A percentile compares a stretch with the other conserved stretches of the same genome.
phyloP scores from a whole-genome alignment of 1,284 basidiomycete genomes.

The Agroathelia rolfsii region DNA sequence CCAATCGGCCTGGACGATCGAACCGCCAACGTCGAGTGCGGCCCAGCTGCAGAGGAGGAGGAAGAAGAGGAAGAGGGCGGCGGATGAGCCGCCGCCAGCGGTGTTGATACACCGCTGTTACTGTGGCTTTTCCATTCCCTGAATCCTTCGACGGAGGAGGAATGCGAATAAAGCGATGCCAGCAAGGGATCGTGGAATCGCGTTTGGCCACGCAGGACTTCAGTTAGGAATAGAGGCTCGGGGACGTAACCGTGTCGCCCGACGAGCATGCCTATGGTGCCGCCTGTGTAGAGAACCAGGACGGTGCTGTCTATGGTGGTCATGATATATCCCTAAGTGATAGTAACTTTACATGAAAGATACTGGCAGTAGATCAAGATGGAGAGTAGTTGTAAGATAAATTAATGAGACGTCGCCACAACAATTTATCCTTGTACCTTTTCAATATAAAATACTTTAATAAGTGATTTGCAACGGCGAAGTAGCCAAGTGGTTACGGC shows the following conservation, averaged over 20 bases:
- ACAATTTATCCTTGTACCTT: no score
- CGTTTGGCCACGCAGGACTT: slow-evolving; percentile 70
- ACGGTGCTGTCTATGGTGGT: slow-evolving; percentile 47
- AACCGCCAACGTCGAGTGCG: slow-evolving; percentile 41
- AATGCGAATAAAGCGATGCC: slow-evolving; percentile 70
- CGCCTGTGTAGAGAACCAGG: slow-evolving; percentile 77
- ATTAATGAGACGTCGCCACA: no score
- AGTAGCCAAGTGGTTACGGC: slow-evolving; percentile 7
- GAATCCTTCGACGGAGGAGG: slow-evolving; percentile 63
- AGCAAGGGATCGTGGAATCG: slow-evolving; percentile 81
- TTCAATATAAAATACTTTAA: no score
- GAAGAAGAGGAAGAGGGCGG: slow-evolving; percentile 12
- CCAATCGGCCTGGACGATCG: slow-evolving; percentile 67
- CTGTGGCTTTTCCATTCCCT: slow-evolving; percentile 53
- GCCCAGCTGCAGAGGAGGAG: slow-evolving; percentile 8
- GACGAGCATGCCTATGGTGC: slow-evolving; percentile 82
- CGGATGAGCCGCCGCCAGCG: slow-evolving; percentile 20
- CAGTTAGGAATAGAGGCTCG: slow-evolving; percentile 80
- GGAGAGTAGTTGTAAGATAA: no score
- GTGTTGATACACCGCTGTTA: slow-evolving; percentile 46
- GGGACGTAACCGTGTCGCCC: slow-evolving; percentile 76
- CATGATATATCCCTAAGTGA: no score
- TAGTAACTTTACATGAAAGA: no score
- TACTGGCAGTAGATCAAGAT: no score
- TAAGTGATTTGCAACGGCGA: no score